These are phyloP conservation scores for Tuber indicum DNA, from an alignment of 495 filamentous ascomycete genomes.

Conservation along the genomic window DNA sequence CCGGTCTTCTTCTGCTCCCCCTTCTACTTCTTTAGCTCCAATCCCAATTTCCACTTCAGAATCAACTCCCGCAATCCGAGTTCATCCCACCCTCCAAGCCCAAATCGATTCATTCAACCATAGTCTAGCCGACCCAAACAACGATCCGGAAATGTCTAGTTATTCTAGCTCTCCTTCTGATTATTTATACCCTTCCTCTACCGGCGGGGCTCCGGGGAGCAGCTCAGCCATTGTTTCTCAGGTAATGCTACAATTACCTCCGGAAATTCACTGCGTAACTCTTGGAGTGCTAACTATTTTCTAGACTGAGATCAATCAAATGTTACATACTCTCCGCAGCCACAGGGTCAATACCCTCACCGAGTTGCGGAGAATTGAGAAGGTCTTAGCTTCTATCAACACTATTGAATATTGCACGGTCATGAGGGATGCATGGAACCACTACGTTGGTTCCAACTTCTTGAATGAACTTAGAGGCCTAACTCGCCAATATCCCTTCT, in stretches of 20 bases:
- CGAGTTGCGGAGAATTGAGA: constrained; percentile 68
- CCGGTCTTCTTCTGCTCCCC: constrained; percentile 23
- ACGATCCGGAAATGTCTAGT: constrained; percentile 23
- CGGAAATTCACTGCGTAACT: neutral
- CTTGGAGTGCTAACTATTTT: constrained; percentile 7
- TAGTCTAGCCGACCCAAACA: constrained; percentile 13
- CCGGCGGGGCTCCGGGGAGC: constrained; percentile 5
- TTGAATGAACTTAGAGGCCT: constrained; percentile 64
- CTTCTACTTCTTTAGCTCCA: constrained; percentile 11
- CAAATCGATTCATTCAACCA: constrained; percentile 34
- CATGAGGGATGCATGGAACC: constrained; percentile 65
- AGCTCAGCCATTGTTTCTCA: constrained; percentile 19
- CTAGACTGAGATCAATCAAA: constrained; percentile 49
- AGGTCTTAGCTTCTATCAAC: constrained; percentile 52
- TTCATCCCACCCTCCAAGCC: constrained; percentile 28
- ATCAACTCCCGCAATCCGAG: constrained; percentile 5
- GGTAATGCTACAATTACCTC: constrained; percentile 6
- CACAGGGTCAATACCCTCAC: constrained; percentile 67
- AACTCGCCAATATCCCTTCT: constrained; percentile 67
- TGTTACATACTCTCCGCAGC: constrained; percentile 52
- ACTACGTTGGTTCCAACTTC: constrained; percentile 68
- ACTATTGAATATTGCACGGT: constrained; percentile 55
- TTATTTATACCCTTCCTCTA: constrained; percentile 24
- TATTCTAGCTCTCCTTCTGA: constrained; percentile 31
- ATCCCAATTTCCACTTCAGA: constrained; percentile 3